Base-by-base conservation (phyloP, 2,329 filamentous ascomycete genomes). In the Ceratocystis cubensis region DNA sequence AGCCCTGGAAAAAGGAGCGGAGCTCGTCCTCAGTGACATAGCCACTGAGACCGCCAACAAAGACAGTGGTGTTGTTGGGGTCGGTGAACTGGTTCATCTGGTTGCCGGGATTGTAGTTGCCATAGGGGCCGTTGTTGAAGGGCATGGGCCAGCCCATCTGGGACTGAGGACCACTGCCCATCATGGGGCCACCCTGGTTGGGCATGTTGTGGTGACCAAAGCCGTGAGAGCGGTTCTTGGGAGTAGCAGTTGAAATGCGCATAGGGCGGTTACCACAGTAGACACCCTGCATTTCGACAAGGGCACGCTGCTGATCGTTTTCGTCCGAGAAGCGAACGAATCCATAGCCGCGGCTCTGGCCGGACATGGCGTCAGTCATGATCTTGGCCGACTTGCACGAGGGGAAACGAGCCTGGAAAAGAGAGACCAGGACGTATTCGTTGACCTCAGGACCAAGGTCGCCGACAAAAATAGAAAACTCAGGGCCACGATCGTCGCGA, bases 321-420 rank as follows among this genome's bases (percentile, higher is more conserved):
- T 97, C 93, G 71, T 96, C 91, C 64, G 91, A 91, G 80, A 99
- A 99, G 71, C 94, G 91, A 65, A 99, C 94, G 73, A 99, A 99
- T 61, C 94, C 94, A 74, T 99, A 99, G 66, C 94, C 94, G 70
- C 94, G 91, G 70, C 92, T 96, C 84, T 97, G 93, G 72, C 94
- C 94, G 70, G 89, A 96, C 78, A 97, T 94, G 69, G 94, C 93
- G 74, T 99, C 94, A 69, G 93, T 96, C 94, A 99, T 99, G 78
- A 99, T 99, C 84, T 99, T 99, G 74, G 94, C 94, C 46, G 91
- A 96, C 82, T 97, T 97, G 89, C 93, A 97, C 7, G 91, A 96
- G 0, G 89, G 88, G 82, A 96, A 99, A 69, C 93, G 91, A 74
- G 87, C 88, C 79, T 97, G 93, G 84, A 99, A 99, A 63, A 99